phyloP scores from a whole-genome alignment of 2,329 filamentous ascomycete species.

The Nectriaceae sp. region DNA sequence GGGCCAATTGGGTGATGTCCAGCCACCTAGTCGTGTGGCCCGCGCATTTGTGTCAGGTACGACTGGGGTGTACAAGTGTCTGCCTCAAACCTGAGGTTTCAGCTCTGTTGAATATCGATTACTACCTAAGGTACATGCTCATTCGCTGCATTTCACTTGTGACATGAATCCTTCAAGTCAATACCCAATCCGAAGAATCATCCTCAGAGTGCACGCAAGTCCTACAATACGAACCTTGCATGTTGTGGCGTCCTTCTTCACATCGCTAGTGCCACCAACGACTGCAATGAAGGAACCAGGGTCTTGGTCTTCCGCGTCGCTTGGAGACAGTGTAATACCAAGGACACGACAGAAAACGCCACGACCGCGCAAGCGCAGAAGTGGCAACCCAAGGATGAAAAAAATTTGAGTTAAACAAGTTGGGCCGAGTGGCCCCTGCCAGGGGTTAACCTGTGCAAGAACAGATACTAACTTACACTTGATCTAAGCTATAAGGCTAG shows the following conservation, averaged over 20 bases:
- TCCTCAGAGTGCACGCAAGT: neutral
- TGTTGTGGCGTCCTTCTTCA: slow-evolving; percentile 16
- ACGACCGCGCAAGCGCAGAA: slow-evolving; percentile 20
- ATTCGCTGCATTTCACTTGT: too few relatives aligned
- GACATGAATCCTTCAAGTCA: too few relatives aligned
- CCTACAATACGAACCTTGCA: too few relatives aligned
- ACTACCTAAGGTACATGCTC: too few relatives aligned
- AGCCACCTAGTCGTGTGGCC: neutral
- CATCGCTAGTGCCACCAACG: slow-evolving; percentile 23
- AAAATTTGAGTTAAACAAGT: slow-evolving; percentile 18
- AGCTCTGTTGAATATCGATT: too few relatives aligned
- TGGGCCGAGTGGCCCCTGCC: slow-evolving; percentile 11
- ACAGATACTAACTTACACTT: slow-evolving; percentile 33
- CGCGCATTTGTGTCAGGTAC: too few relatives aligned
- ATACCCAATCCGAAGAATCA: neutral
- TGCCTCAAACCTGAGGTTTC: too few relatives aligned
- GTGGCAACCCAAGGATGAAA: slow-evolving; percentile 9
- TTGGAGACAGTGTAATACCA: slow-evolving; percentile 30
- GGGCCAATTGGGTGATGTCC: neutral
- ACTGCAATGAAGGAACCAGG: slow-evolving; percentile 22
- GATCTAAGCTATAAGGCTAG: slow-evolving; percentile 26
- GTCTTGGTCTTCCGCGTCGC: slow-evolving; percentile 15
- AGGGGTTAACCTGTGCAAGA: slow-evolving; percentile 29
- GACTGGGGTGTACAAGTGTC: too few relatives aligned
- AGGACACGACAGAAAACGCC: slow-evolving; percentile 20